Evolutionary conservation across 345 rosid genomes (phyloP), one percentile per base, ranked within the genome.

Genomic region (Hibiscus tridactylites): DNA sequence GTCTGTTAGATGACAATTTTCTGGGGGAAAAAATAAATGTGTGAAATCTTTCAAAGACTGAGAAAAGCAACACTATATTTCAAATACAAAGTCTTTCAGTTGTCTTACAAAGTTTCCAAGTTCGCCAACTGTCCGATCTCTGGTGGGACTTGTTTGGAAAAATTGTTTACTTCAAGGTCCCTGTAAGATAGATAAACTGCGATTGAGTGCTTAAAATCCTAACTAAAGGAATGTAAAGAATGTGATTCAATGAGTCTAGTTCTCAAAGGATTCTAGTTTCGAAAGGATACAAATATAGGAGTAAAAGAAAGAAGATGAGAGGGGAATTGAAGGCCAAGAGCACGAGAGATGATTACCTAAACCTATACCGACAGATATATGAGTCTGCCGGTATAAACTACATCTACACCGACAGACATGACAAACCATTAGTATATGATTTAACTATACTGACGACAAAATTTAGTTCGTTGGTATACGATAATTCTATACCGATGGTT

Each of bases 141-240:
- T 0, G 79, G 56, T 52, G 92, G 89, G 16, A 90, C 50, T 15
- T 70, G 35, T 68, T 91, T 89, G 17, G 80, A 86, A 76, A 90
- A 83, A 19, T 82, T 79, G 78, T 88, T 90, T 49, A 83, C 83
- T 83, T 86, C 92, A 46, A 90, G 85, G 83, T 47, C 76, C 78
- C 90, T 90, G 81, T 61, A 50, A 77, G 66, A 12, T 58, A 39
- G 26, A 37, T 29, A 7, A 49, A 70, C 42, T 37, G n/a, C 69
- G 52, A 61, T 47, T 49, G 28, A 4, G 46, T 42, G 46, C 24
- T 24, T 11, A 28, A 12, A 29, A 9, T 24, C 61, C 31, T 13
- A 28, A 60, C 24, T 46, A 0, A 17, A 37, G 59, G 56, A 31
- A 57, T 28, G 39, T 3, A 35, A 35, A 35, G 13, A 35, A 35